Conservation (phyloP, 2,329 filamentous ascomycete species). For the Thermomyces lanuginosus region DNA sequence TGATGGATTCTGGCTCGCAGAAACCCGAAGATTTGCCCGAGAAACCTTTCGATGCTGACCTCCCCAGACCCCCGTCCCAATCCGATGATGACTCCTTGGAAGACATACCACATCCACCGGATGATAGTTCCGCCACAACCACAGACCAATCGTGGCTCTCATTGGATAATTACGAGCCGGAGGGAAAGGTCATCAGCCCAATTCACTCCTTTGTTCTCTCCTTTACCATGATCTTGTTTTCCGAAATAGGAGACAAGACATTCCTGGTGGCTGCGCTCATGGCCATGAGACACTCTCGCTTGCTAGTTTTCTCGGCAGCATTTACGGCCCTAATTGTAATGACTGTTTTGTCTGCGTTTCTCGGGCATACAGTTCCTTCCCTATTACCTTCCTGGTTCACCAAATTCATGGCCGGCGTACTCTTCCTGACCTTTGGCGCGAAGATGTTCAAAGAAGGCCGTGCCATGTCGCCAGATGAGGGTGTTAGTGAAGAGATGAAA, state of each 20-base stretch:
- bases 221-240: slow-evolving; percentile 92
- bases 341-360: slow-evolving; percentile 82
- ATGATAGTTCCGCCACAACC: slow-evolving; percentile 2
- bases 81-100: slow-evolving; percentile 22
- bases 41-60: slow-evolving; percentile 57
- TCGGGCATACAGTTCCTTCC: slow-evolving; percentile 82
- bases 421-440: slow-evolving; percentile 81
- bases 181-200: slow-evolving; percentile 47
- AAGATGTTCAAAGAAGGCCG: slow-evolving; percentile 75
- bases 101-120: slow-evolving; percentile 16
- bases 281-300: slow-evolving; percentile 94
- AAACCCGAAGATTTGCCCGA: slow-evolving; percentile 70
- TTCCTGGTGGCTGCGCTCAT: slow-evolving; percentile 94
- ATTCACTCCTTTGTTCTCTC: slow-evolving; percentile 82
- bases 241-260: slow-evolving; percentile 95
- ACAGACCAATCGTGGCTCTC: slow-evolving; percentile 14
- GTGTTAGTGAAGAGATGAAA: slow-evolving; percentile 91
- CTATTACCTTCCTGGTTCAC: slow-evolving; percentile 83
- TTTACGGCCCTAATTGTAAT: slow-evolving; percentile 81
- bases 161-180: no score
- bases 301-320: slow-evolving; percentile 90
- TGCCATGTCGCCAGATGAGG: slow-evolving; percentile 75
- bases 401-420: slow-evolving; percentile 62
- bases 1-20: no score
- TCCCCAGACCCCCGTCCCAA: slow-evolving; percentile 40